A percentile compares a stretch with the other conserved stretches of the same genome.
These are phyloP conservation scores for Neurospora sp. DNA, from an alignment of 495 filamentous ascomycete genomes.

Conservation along the genomic window DNA sequence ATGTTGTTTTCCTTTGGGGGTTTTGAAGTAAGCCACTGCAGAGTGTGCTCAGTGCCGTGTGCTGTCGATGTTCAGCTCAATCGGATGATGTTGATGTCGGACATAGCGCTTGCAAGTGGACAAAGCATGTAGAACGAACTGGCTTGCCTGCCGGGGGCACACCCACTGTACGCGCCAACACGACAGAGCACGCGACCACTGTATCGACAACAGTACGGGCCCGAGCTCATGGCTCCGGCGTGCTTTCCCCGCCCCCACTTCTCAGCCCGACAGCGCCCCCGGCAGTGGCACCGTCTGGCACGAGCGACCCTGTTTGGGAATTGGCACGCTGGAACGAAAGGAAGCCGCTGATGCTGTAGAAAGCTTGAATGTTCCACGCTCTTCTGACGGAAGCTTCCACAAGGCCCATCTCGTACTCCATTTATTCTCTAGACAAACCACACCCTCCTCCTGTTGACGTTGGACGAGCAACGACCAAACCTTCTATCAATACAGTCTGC, in stretches of 20 bases:
- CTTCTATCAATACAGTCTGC: neutral
- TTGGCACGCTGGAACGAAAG: neutral
- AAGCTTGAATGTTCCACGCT: neutral
- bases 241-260: neutral
- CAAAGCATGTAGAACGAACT: neutral
- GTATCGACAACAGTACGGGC: neutral
- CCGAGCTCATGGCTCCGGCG: neutral
- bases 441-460: neutral
- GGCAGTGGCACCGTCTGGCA: neutral
- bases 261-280: neutral
- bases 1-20: constrained; percentile 12
- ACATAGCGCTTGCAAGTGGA: neutral
- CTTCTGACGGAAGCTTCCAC: neutral
- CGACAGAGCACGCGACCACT: neutral
- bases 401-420: neutral
- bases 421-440: neutral
- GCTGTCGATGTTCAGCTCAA: neutral
- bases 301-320: neutral
- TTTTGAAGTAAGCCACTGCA: neutral
- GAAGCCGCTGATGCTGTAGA: neutral
- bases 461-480: neutral
- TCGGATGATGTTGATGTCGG: neutral
- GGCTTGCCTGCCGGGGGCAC: neutral
- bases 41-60: neutral
- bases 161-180: neutral